Base-by-base conservation (phyloP, 202 grass and related monocot genomes). In the Setaria viridis region DNA sequence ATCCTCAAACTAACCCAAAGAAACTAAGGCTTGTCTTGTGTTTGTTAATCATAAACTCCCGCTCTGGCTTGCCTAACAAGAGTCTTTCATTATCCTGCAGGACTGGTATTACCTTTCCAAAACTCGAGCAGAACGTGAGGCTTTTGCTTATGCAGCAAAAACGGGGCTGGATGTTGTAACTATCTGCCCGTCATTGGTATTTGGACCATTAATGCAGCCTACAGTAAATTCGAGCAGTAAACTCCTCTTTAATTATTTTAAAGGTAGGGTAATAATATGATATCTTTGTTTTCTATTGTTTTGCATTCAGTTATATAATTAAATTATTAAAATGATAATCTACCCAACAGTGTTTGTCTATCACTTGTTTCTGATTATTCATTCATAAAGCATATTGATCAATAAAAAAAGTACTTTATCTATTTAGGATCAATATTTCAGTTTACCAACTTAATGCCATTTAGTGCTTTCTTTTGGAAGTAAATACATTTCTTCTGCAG, bases 21-120 rank as follows among this genome's bases (percentile, higher is more conserved):
- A 68, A n/a, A 64, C 51, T 80, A 39, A 33, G 58, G 6, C 39
- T 60, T 1, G 7, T 12, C 4, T 73, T 67, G 37, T 72, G 9
- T 65, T 72, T 67, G 2, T 46, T 70, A 7, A 9, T 49, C 12
- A 4, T 35, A 32, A 59, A 60, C 15, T 65, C 12, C 34, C 42
- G 11, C 14, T 54, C 2, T 74, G 8, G 1, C 41, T 60, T 41
- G 39, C 43, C 43, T 59, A 53, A 74, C 43, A 66, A 64, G 19
- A 49, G 19, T 20, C 47, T 43, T 60, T 10, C 37, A 11, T 87
- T 39, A 43, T 63, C 34, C 15, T 82, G 65, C 85, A 98, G 91
- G 83, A 95, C 86, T 98, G 95, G 95, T 98, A 98, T 76, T 88
- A 8, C 54, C 84, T 94, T 34, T 95, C 95, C 37, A 98, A 98